phyloP scores from a whole-genome alignment of 306 rosid genomes.

The Ochetophila trinervis region DNA sequence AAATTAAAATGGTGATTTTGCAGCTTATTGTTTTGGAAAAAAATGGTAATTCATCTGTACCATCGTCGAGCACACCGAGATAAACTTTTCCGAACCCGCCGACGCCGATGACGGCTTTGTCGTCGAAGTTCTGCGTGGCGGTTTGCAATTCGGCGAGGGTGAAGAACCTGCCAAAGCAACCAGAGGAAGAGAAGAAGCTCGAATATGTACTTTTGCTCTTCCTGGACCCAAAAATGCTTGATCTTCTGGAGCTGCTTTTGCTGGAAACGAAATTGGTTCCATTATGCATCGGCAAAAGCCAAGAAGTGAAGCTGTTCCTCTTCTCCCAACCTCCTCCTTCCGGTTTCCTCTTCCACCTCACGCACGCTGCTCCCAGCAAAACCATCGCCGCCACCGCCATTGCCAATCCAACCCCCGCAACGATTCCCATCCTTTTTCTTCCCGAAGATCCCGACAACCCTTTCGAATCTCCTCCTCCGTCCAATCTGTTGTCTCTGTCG shows the following conservation, averaged over 20 bases:
- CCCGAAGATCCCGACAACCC: conserved; percentile 35
- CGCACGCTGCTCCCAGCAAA: conserved; percentile 28
- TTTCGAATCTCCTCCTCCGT: conserved; percentile 44
- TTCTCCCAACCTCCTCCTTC: conserved; percentile 41
- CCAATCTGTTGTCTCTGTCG: conserved; percentile 55
- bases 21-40: no score
- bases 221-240: conserved; percentile 37
- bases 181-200: conserved; percentile 28
- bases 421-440: conserved; percentile 26
- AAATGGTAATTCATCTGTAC: no score
- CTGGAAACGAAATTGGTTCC: conserved; percentile 23
- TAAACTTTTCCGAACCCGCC: conserved; percentile 94
- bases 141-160: conserved; percentile 44
- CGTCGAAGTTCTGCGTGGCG: conserved; percentile 63
- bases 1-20: no score
- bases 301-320: conserved; percentile 46
- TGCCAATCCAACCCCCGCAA: conserved; percentile 45
- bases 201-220: conserved; percentile 49
- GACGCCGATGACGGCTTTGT: conserved; percentile 65
- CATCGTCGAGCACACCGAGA: conserved; percentile 60
- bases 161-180: conserved; percentile 42
- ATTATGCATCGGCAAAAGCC: conserved; percentile 58
- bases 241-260: conserved; percentile 35
- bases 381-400: conserved; percentile 36
- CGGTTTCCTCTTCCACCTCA: conserved; percentile 56